Evolutionary conservation across 2,329 filamentous ascomycete genomes (phyloP).

Genomic region (Celoporthe dispersa): DNA sequence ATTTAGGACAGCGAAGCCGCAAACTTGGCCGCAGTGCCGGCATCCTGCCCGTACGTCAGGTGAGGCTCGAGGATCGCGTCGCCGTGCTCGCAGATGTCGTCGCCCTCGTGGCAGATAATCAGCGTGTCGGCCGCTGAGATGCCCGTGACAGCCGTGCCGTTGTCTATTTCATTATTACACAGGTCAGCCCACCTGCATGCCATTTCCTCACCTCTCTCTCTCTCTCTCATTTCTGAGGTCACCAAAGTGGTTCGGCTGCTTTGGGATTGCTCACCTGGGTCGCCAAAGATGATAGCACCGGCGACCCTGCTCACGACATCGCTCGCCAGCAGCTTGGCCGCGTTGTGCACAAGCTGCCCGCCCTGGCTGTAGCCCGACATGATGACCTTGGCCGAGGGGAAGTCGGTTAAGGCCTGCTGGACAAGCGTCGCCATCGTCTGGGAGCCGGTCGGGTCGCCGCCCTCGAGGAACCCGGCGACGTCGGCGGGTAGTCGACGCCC

Average conservation of each 20-base stretch:
- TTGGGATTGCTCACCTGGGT: conserved; percentile 16
- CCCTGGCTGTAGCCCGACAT: conserved; percentile 42
- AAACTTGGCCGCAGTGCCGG: conserved; percentile 8
- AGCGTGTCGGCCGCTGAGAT: conserved; percentile 16
- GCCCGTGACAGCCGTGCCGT: conserved; percentile 27
- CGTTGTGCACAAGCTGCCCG: conserved; percentile 34
- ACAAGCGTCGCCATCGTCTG: conserved; percentile 20
- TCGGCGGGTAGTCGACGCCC: conserved; percentile 37
- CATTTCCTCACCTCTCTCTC: background rate
- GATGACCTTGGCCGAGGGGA: conserved; percentile 43
- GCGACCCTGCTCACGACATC: conserved; percentile 6
- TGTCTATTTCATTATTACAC: conserved; percentile 17
- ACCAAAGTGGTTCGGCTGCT: too few species aligned
- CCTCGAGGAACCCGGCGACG: conserved; percentile 32
- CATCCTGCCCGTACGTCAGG: conserved; percentile 10
- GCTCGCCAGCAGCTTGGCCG: conserved; percentile 17
- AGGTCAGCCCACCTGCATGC: conserved; percentile 5
- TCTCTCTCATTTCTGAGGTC: too few species aligned
- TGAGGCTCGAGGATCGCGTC: background rate
- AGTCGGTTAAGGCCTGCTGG: conserved; percentile 10
- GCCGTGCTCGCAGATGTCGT: conserved; percentile 28
- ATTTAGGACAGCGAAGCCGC: background rate
- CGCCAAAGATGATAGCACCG: conserved; percentile 23
- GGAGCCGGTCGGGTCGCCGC: conserved; percentile 33
- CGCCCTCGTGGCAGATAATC: conserved; percentile 27